Evolutionary conservation across 768 basidiomycete genomes (phyloP).

Genomic region (Lentinula raphanica): DNA sequence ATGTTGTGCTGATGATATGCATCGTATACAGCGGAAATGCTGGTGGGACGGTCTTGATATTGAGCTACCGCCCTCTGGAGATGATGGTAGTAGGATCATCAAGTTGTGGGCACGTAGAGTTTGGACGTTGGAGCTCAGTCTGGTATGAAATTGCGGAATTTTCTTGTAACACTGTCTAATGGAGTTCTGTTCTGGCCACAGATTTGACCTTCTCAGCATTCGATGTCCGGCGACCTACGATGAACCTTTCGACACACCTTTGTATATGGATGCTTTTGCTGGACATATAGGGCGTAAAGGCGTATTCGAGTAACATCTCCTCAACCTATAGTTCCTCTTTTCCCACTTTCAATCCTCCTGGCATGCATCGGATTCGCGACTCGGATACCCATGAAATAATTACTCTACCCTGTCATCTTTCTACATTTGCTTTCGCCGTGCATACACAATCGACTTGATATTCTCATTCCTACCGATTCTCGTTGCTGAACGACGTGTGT

Average conservation of each 20-base stretch:
- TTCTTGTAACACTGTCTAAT: not conserved
- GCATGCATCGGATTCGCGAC: not conserved
- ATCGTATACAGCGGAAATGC: slow-evolving; percentile 77
- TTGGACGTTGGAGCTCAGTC: slow-evolving; percentile 95
- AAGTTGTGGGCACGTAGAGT: slow-evolving; percentile 97
- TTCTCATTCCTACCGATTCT: not conserved
- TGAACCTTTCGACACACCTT: not conserved
- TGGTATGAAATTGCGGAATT: slow-evolving; percentile 47
- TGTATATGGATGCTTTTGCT: not conserved
- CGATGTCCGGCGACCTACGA: not conserved
- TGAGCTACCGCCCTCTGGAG: slow-evolving; percentile 60
- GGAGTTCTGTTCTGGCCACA: slow-evolving; percentile 8
- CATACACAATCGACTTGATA: not conserved
- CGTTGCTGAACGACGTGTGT: not conserved
- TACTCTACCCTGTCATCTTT: not conserved
- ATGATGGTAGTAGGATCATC: slow-evolving; percentile 48
- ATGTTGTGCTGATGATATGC: slow-evolving; percentile 7
- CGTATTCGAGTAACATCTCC: not conserved
- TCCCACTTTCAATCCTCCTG: not conserved
- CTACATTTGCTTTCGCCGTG: not conserved
- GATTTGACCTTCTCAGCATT: not conserved
- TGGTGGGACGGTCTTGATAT: slow-evolving; percentile 99
- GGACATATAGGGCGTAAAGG: not conserved
- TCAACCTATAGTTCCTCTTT: not conserved
- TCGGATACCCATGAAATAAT: not conserved